These are phyloP conservation scores for Syncephalastrum racemosum DNA, from an alignment of 371 early-diverging fungal species.

Conservation along the genomic window DNA sequence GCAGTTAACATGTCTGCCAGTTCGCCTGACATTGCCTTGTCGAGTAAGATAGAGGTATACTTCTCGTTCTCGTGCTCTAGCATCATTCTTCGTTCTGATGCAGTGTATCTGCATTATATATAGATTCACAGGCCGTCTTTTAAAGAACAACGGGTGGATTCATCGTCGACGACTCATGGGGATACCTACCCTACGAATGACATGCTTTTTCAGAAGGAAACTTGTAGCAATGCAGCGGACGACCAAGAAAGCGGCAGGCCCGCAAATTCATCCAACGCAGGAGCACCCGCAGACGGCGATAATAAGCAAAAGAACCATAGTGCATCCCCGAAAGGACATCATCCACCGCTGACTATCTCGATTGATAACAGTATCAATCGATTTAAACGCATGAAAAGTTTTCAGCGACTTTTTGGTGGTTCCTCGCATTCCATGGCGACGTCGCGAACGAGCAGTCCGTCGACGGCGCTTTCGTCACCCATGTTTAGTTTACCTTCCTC, in stretches of 20 bases:
- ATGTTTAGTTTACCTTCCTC: too few relatives aligned
- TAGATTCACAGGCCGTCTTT: too few relatives aligned
- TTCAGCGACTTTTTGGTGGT: slow-evolving; percentile 5
- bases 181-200: too few relatives aligned
- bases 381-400: slow-evolving; percentile 13
- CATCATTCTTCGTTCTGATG: too few relatives aligned
- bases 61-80: background rate
- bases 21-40: background rate
- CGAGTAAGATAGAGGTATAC: background rate
- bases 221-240: slow-evolving; percentile 26
- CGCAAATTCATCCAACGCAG: background rate
- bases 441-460: slow-evolving; percentile 10
- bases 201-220: slow-evolving; percentile 33
- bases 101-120: too few relatives aligned
- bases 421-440: slow-evolving; percentile 6
- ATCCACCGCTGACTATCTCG: slow-evolving; percentile 5
- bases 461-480: slow-evolving; percentile 12
- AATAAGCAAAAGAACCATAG: too few relatives aligned
- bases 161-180: too few relatives aligned
- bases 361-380: background rate
- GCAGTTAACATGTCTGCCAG: background rate
- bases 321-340: too few relatives aligned
- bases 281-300: too few relatives aligned
- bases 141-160: too few relatives aligned
- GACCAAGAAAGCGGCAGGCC: background rate